A percentile compares a stretch with the other conserved stretches of the same genome.
Conservation (phyloP, 176 grass and related monocot species). For the Miscanthus lutarioriparius region DNA sequence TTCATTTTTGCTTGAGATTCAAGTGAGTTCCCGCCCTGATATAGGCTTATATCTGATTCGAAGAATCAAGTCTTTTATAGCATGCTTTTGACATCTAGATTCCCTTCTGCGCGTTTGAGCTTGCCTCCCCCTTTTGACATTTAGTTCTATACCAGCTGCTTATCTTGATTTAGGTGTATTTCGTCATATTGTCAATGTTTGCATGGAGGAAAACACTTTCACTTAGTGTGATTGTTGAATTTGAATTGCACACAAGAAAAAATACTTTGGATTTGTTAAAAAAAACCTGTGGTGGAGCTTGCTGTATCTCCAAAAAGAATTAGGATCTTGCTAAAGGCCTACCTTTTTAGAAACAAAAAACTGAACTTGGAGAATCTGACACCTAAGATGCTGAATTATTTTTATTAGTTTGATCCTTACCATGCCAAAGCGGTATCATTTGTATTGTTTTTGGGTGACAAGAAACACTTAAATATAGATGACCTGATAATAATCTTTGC, state of each 20-base stretch:
- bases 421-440: neutral
- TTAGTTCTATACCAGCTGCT: neutral
- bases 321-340: neutral
- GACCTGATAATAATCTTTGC: neutral
- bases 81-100: constrained; percentile 37
- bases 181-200: neutral
- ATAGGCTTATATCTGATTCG: constrained; percentile 27
- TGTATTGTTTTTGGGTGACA: constrained; percentile 5
- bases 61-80: constrained; percentile 29
- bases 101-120: neutral
- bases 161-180: constrained; percentile 11
- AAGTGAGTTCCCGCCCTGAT: constrained; percentile 33
- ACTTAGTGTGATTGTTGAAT: neutral
- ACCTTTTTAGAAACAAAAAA: neutral
- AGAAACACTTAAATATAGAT: neutral
- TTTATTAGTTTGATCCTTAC: constrained; percentile 31
- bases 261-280: neutral
- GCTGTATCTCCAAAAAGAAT: neutral
- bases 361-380: constrained; percentile 22
- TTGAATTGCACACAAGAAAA: neutral
- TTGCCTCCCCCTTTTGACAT: neutral
- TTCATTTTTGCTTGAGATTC: constrained; percentile 34
- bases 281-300: neutral
- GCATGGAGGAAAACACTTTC: neutral
- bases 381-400: neutral